These are phyloP conservation scores for Cercospora zeae-maydis DNA, from an alignment of 2,329 filamentous ascomycete species.

Conservation along the genomic window DNA sequence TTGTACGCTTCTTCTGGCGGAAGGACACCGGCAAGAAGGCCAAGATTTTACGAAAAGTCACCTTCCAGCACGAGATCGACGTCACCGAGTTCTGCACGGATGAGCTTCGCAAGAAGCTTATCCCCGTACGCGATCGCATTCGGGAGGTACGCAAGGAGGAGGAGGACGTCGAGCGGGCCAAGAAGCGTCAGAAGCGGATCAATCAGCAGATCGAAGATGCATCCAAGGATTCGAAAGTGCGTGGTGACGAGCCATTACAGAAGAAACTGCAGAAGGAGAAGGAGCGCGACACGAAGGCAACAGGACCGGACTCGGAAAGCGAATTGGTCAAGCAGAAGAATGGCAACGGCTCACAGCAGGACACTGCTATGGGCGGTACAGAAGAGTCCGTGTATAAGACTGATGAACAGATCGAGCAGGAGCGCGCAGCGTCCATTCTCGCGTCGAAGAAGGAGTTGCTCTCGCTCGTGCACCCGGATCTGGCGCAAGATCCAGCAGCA, in stretches of 20 bases:
- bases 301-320: conserved; percentile 37
- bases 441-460: conserved; percentile 85
- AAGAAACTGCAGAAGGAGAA: conserved; percentile 80
- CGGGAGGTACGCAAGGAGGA: conserved; percentile 93
- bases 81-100: conserved; percentile 94
- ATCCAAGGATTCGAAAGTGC: conserved; percentile 33
- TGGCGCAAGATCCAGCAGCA: conserved; percentile 72
- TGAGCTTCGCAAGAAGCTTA: conserved; percentile 72
- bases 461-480: conserved; percentile 68
- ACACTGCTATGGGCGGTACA: conserved; percentile 69
- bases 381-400: conserved; percentile 83
- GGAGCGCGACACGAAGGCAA: conserved; percentile 40
- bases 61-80: conserved; percentile 90
- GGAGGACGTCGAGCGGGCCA: conserved; percentile 83
- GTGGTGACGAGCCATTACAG: conserved; percentile 64
- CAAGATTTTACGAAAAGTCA: conserved; percentile 99
- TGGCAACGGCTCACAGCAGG: conserved; percentile 48
- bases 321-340: conserved; percentile 49
- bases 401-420: conserved; percentile 85
- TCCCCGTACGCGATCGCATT: conserved; percentile 94
- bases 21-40: conserved; percentile 94
- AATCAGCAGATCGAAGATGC: conserved; percentile 55
- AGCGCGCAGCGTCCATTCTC: conserved; percentile 70
- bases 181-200: conserved; percentile 82
- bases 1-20: conserved; percentile 98